Conservation (phyloP, 1,139 yeast genomes). For the Kodamaea ohmeri region DNA sequence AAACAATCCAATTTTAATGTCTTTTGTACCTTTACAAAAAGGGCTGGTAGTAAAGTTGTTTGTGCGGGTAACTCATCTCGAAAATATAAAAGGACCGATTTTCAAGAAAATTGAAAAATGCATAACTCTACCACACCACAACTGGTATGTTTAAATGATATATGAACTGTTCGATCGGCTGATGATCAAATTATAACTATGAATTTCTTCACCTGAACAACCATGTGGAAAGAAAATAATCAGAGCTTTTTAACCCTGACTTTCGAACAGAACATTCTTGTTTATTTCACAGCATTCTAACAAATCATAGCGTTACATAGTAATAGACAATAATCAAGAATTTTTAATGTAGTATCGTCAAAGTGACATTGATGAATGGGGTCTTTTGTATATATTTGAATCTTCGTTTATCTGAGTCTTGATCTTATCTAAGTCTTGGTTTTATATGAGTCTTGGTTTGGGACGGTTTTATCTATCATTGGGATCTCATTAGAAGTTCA, state of each 20-base stretch:
- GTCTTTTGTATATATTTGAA: no score
- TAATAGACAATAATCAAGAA: conserved; percentile 3
- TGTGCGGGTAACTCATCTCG: conserved; percentile 11
- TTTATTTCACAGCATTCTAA: conserved; percentile 11
- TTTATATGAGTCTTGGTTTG: no score
- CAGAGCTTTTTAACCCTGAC: conserved; percentile 75
- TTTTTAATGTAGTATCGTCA: no score
- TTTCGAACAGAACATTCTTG: conserved; percentile 7
- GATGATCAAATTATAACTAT: conserved; percentile 44
- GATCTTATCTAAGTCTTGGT: no score
- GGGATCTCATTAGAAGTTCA: no score
- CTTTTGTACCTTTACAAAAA: conserved; percentile 1
- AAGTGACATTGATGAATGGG: no score
- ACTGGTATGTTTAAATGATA: conserved; percentile 9
- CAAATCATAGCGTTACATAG: conserved; percentile 8
- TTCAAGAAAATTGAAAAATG: background rate
- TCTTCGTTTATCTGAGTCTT: no score
- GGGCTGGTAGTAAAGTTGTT: conserved; percentile 6
- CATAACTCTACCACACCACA: no score
- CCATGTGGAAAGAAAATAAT: conserved; percentile 52
- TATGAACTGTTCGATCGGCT: conserved; percentile 14
- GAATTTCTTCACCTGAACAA: conserved; percentile 69
- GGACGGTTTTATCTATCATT: no score
- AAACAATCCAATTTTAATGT: no score
- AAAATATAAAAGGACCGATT: conserved; percentile 7